A percentile compares a stretch with the other conserved stretches of the same genome.
These are phyloP conservation scores for Daldinia grandis DNA, from an alignment of 495 filamentous ascomycete species.

Conservation along the genomic window DNA sequence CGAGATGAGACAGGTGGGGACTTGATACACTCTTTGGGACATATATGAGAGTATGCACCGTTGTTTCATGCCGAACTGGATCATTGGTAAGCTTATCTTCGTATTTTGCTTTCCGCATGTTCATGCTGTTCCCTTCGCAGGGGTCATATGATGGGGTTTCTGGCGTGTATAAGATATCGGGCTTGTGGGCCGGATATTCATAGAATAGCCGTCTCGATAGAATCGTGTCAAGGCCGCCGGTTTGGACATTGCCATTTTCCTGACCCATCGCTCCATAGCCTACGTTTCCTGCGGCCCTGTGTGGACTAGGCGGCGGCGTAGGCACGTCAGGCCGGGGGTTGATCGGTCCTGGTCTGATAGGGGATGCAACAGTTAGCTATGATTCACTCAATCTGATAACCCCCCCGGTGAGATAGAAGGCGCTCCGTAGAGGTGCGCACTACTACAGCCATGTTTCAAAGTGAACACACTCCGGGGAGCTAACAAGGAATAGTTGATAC, in stretches of 20 bases:
- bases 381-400: background rate
- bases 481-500: slow-evolving; percentile 11
- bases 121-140: background rate
- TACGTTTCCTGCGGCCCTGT: slow-evolving; percentile 6
- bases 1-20: slow-evolving; percentile 30
- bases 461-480: background rate
- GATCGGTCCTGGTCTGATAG: slow-evolving; percentile 39
- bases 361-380: slow-evolving; percentile 9
- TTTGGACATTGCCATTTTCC: background rate
- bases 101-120: slow-evolving; percentile 7
- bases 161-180: background rate
- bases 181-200: background rate
- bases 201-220: background rate
- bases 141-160: slow-evolving; percentile 3
- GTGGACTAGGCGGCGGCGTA: slow-evolving; percentile 46
- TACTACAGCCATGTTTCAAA: slow-evolving; percentile 26
- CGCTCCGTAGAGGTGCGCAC: slow-evolving; percentile 5
- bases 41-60: slow-evolving; percentile 15
- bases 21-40: slow-evolving; percentile 17
- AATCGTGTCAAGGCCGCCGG: background rate
- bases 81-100: slow-evolving; percentile 36
- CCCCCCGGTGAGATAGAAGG: background rate
- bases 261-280: background rate
- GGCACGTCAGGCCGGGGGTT: slow-evolving; percentile 42
- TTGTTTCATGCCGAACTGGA: slow-evolving; percentile 21